phyloP scores from a whole-genome alignment of 345 rosid species.

The Gossypium thurberi region DNA sequence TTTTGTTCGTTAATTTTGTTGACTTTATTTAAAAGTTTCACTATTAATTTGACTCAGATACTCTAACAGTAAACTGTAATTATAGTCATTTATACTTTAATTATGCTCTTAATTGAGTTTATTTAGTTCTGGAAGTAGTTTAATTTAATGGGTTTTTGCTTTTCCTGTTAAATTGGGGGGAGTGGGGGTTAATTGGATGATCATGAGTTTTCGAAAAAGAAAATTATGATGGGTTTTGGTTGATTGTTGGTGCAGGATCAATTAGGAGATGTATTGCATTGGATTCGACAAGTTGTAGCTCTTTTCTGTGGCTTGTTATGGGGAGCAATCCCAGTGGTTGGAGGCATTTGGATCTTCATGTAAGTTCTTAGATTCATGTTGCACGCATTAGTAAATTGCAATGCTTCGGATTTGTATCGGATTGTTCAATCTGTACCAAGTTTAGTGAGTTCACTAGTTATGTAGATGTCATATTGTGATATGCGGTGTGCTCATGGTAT shows the following conservation, averaged over 20 bases:
- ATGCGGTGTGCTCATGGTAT: neutral
- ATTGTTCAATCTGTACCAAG: neutral
- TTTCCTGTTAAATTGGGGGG: neutral
- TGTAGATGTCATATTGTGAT: neutral
- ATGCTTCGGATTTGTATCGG: neutral
- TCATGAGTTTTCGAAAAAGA: neutral
- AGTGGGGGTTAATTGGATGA: neutral
- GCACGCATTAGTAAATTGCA: neutral
- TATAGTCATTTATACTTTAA: neutral
- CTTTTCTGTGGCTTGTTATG: constrained; percentile 73
- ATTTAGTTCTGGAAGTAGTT: neutral
- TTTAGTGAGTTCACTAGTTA: neutral
- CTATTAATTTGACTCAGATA: neutral
- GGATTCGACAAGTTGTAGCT: constrained; percentile 87
- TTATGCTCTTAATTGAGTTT: neutral
- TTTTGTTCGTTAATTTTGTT: neutral
- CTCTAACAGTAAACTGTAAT: neutral
- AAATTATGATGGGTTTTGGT: neutral
- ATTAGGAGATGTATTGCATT: constrained; percentile 94
- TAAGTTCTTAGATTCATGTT: constrained; percentile 32
- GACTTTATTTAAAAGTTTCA: neutral
- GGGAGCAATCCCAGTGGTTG: constrained; percentile 76
- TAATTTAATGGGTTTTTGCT: neutral
- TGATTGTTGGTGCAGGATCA: constrained; percentile 61
- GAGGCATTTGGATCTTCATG: constrained; percentile 79